Conservation (phyloP, 495 filamentous ascomycete genomes). For the Aspergillus steynii region DNA sequence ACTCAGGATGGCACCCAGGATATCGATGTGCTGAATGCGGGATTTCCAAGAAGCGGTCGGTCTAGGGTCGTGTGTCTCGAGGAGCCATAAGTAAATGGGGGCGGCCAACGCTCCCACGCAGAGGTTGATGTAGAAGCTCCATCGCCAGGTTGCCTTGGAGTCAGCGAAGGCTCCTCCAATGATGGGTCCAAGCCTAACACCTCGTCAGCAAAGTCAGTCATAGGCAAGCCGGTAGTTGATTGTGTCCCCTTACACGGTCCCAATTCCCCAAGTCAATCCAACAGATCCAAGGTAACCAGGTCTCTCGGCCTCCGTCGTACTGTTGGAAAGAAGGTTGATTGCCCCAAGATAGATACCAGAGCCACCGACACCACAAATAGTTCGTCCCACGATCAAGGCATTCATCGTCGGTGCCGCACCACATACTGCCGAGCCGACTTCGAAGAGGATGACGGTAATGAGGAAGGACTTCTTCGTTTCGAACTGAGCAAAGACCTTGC, state of each 20-base stretch:
- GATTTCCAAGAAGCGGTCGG: constrained; percentile 26
- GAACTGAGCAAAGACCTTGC: too few species aligned
- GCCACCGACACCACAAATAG: too few species aligned
- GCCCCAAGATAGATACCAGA: too few species aligned
- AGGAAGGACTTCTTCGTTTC: too few species aligned
- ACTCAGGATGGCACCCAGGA: constrained; percentile 24
- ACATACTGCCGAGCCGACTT: constrained; percentile 50
- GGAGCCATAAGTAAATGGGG: constrained; percentile 56
- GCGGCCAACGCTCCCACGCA: constrained; percentile 49
- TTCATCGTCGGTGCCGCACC: constrained; percentile 46
- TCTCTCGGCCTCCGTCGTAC: too few species aligned
- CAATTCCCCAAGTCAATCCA: constrained; percentile 38
- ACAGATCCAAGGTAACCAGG: too few species aligned
- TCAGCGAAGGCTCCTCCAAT: constrained; percentile 42
- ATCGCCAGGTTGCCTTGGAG: constrained; percentile 42
- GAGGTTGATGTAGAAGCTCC: constrained; percentile 55
- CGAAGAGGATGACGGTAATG: constrained; percentile 40
- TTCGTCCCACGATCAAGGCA: too few species aligned
- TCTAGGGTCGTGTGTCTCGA: constrained; percentile 49
- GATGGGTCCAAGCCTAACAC: constrained; percentile 31
- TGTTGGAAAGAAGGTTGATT: too few species aligned
- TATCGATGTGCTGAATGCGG: constrained; percentile 31
- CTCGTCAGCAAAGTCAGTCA: too few species aligned
- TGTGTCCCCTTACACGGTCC: constrained; percentile 26
- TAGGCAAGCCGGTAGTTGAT: too few species aligned